Conservation (phyloP, 2,329 filamentous ascomycete genomes). For the Pseudogymnoascus sp. region DNA sequence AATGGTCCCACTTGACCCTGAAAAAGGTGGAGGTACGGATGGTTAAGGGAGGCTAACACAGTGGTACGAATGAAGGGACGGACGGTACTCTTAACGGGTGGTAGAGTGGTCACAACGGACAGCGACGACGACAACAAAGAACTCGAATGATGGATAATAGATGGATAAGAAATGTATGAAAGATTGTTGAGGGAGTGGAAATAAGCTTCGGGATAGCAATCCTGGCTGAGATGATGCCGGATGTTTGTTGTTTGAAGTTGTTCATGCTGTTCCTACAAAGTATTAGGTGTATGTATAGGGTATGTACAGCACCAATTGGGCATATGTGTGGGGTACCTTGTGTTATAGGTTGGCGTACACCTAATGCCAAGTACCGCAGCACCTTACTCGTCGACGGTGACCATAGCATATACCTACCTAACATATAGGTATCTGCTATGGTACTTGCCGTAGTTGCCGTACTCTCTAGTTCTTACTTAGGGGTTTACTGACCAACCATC, state of each 20-base stretch:
- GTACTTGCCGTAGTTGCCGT: not conserved
- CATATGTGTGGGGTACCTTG: not conserved
- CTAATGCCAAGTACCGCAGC: not conserved
- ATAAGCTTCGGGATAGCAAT: conserved; percentile 3
- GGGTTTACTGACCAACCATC: no score
- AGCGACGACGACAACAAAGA: not conserved
- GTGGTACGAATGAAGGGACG: not conserved
- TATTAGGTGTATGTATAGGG: not conserved
- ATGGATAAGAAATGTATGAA: not conserved
- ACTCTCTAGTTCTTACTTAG: not conserved
- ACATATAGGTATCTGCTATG: no score
- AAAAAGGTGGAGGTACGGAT: not conserved
- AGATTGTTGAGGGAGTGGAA: not conserved
- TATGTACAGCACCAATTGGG: not conserved
- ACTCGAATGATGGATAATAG: not conserved
- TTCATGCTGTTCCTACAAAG: not conserved
- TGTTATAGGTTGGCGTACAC: not conserved
- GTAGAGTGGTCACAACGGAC: no score
- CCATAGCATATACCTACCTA: not conserved
- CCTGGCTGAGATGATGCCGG: not conserved
- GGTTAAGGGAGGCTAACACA: not conserved
- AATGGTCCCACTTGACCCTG: not conserved
- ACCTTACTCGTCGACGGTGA: not conserved
- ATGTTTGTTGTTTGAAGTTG: not conserved
- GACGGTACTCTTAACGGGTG: not conserved